Base-by-base conservation (phyloP, 2,329 filamentous ascomycete species). In the Aaosphaeria pasadenensis region DNA sequence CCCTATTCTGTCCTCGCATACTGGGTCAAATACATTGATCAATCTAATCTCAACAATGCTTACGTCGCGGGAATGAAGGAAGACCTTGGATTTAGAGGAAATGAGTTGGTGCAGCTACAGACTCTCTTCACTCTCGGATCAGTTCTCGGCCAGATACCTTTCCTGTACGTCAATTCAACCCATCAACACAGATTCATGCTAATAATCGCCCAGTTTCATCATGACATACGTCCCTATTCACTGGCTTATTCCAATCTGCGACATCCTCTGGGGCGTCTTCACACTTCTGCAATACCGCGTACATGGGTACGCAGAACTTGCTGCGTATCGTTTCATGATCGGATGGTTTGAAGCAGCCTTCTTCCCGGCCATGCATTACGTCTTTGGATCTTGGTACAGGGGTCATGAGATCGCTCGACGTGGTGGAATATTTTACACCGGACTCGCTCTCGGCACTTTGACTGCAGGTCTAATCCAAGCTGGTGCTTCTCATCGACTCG, bases 271-370 rank as follows among this genome's bases (percentile, higher is more conserved):
- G 81, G 79, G 79, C 0, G 61, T 82, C 11, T 79, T 83, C 50
- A 84, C 80, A 0, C 69, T 84, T 6, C 64, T 82, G 3, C 79
- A 82, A 48, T 82, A 76, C 46, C 74, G 79, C 5, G 74, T 74
- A 1, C 65, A 71, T 2, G 68, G 71, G 2, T 81, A 74, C 51
- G 71, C 73, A 0, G 79, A 83, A 44, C 48, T 82, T 6, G 74
- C 74, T 41, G 76, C 76, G 0, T 80, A 80, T 57, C 71, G 80
- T 2, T 83, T 83, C 47, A 51, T 82, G 1, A 75, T 82, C 3
- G 78, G 78, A 0, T 74, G 74, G 59, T 81, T 82, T 48, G 79
- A 82, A 60, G 72, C 68, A 5, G 68, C 68, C 1, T 73, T 70
- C 52, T 73, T 71, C 38, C 70, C 71, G 0, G 71, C 65, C 3